Conservation (phyloP, 805 yeast genomes). For the Grigorovia jiainica region DNA sequence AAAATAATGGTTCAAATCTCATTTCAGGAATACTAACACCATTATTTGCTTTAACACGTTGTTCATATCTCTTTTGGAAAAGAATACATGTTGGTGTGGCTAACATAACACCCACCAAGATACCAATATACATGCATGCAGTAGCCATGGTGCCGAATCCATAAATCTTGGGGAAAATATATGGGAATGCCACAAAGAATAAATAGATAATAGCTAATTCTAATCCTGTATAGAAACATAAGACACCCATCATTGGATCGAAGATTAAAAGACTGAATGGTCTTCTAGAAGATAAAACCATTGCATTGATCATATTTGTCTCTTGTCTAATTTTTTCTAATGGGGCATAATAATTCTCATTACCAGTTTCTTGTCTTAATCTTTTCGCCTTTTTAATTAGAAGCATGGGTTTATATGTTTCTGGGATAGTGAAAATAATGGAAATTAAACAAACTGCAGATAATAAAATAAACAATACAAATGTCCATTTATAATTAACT, state of each 20-base stretch:
- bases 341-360: conserved; percentile 36
- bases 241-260: conserved; percentile 47
- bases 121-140: conserved; percentile 57
- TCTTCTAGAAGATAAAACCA: conserved; percentile 39
- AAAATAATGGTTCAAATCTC: conserved; percentile 48
- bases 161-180: conserved; percentile 45
- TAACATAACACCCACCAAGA: conserved; percentile 41
- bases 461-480: conserved; percentile 52
- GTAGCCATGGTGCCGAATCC: conserved; percentile 43
- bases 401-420: conserved; percentile 52
- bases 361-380: conserved; percentile 44
- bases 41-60: conserved; percentile 35
- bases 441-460: conserved; percentile 45
- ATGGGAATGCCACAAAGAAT: conserved; percentile 59
- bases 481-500: conserved; percentile 60
- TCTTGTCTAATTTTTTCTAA: conserved; percentile 32
- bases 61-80: conserved; percentile 37
- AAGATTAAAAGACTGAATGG: conserved; percentile 39
- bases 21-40: conserved; percentile 50
- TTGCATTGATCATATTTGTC: conserved; percentile 34
- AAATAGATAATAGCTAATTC: conserved; percentile 52
- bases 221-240: conserved; percentile 50
- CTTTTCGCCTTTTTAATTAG: conserved; percentile 42
- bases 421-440: conserved; percentile 43
- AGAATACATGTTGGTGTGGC: conserved; percentile 37